These are phyloP conservation scores for Solanum stenotomum DNA, from an alignment of 257 asterid species.

Conservation along the genomic window DNA sequence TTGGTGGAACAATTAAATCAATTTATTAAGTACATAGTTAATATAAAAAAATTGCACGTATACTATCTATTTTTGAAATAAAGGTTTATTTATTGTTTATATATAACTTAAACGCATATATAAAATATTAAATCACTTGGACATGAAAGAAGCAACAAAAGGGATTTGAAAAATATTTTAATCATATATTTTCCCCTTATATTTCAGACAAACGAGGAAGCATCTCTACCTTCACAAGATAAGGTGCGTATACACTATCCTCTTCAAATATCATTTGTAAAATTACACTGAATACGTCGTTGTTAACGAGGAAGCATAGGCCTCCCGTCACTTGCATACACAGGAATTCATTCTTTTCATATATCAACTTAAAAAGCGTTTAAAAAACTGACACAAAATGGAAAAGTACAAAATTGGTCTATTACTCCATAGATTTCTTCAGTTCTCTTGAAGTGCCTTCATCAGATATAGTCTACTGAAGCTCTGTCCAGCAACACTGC, in stretches of 20 bases:
- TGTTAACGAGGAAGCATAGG: not conserved
- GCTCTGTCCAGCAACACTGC: conserved; percentile 93
- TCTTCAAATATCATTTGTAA: not conserved
- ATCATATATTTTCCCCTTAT: not conserved
- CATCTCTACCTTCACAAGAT: not conserved
- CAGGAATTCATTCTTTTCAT: not conserved
- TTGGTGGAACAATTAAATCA: not conserved
- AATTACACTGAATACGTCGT: not conserved
- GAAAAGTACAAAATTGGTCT: not conserved
- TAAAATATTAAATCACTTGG: not conserved
- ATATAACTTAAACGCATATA: not conserved
- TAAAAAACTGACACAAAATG: not conserved
- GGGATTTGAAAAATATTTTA: too few species aligned
- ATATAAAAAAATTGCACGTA: not conserved
- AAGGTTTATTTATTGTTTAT: not conserved
- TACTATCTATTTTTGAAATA: too few species aligned
- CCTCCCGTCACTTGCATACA: not conserved
- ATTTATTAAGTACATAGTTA: not conserved
- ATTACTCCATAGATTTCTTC: not conserved
- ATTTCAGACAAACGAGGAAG: not conserved
- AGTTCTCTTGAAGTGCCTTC: conserved; percentile 79
- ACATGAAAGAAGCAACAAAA: not conserved
- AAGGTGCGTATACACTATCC: not conserved
- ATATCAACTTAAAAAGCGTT: not conserved
- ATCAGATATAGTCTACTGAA: conserved; percentile 66